Evolutionary conservation across 1,284 basidiomycete genomes (phyloP).

Genomic region (Microbotryomycetes sp.): DNA sequence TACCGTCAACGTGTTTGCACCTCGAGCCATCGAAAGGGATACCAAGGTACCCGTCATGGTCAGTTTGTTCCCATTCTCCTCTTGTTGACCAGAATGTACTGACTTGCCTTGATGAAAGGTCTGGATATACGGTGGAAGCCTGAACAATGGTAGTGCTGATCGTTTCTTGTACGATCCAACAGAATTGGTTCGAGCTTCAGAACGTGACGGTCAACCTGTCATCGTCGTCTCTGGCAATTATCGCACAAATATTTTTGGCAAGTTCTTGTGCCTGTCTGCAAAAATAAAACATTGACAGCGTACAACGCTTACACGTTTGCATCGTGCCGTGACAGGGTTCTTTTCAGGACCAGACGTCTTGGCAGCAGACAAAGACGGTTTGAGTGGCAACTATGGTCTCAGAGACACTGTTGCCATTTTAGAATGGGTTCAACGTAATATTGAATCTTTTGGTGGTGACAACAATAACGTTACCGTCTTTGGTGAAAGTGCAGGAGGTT

Average conservation of each 20-base stretch:
- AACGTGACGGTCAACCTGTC: conserved; percentile 5
- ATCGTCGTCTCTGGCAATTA: conserved; percentile 29
- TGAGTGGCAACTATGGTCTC: conserved; percentile 29
- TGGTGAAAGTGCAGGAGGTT: conserved; percentile 27
- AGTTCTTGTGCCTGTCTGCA: no score
- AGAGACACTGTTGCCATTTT: conserved; percentile 25
- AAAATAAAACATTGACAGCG: no score
- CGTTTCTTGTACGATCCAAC: conserved; percentile 30
- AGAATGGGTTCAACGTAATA: conserved; percentile 30
- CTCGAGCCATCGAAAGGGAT: conserved; percentile 5
- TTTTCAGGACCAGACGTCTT: conserved; percentile 9
- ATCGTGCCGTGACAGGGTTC: conserved; percentile 16
- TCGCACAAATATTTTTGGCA: conserved; percentile 24
- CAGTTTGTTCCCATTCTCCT: neutral
- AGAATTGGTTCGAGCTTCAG: conserved; percentile 9
- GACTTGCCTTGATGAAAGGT: neutral
- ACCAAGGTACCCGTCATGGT: conserved; percentile 26
- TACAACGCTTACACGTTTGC: neutral
- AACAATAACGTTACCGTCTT: conserved; percentile 18
- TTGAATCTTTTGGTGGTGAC: conserved; percentile 25
- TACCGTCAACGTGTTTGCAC: conserved; percentile 22
- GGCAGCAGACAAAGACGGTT: conserved; percentile 1
- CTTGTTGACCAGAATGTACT: neutral
- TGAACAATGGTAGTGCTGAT: conserved; percentile 24
- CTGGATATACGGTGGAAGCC: conserved; percentile 22